These are phyloP conservation scores for Hydnomerulius pinastri DNA, from an alignment of 768 basidiomycete species.

Conservation along the genomic window DNA sequence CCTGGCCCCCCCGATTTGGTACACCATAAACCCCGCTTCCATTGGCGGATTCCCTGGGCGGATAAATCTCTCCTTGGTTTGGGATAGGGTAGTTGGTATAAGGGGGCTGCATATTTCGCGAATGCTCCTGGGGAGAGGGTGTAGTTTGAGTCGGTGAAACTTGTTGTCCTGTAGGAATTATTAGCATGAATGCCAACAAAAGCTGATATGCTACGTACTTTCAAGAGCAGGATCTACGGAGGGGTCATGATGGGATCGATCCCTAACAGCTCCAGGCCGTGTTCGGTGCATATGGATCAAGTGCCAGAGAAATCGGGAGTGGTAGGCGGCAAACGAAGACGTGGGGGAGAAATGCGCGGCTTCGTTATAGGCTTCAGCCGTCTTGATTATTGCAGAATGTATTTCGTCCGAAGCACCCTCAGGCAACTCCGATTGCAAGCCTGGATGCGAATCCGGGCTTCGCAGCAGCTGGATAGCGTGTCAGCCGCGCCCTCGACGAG, in stretches of 20 bases:
- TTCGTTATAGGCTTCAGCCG: slow-evolving; percentile 78
- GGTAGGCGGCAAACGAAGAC: slow-evolving; percentile 69
- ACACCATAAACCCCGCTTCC: slow-evolving; percentile 13
- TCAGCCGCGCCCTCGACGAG: slow-evolving; percentile 2
- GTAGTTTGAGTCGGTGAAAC: slow-evolving; percentile 22
- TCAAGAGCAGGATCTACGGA: slow-evolving; percentile 59
- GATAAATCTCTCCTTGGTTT: slow-evolving; percentile 21
- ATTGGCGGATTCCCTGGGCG: slow-evolving; percentile 8
- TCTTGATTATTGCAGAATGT: slow-evolving; percentile 61
- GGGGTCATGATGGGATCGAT: slow-evolving; percentile 39
- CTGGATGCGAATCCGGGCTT: slow-evolving; percentile 55
- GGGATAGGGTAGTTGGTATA: slow-evolving; percentile 18
- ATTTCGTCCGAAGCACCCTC: slow-evolving; percentile 67
- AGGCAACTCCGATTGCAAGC: slow-evolving; percentile 59
- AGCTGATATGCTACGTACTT: too few species aligned
- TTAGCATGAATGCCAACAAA: slow-evolving; percentile 14
- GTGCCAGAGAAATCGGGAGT: slow-evolving; percentile 76
- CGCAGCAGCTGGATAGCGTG: slow-evolving; percentile 59
- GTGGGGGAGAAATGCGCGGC: slow-evolving; percentile 63
- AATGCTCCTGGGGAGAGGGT: slow-evolving; percentile 21
- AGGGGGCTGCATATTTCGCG: slow-evolving; percentile 12
- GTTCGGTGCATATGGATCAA: slow-evolving; percentile 64
- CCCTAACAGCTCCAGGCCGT: slow-evolving; percentile 43
- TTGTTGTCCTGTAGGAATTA: slow-evolving; percentile 19
- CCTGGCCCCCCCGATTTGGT: slow-evolving; percentile 13